Conservation (phyloP, 768 basidiomycete genomes). For the Tephrocybe sp. region DNA sequence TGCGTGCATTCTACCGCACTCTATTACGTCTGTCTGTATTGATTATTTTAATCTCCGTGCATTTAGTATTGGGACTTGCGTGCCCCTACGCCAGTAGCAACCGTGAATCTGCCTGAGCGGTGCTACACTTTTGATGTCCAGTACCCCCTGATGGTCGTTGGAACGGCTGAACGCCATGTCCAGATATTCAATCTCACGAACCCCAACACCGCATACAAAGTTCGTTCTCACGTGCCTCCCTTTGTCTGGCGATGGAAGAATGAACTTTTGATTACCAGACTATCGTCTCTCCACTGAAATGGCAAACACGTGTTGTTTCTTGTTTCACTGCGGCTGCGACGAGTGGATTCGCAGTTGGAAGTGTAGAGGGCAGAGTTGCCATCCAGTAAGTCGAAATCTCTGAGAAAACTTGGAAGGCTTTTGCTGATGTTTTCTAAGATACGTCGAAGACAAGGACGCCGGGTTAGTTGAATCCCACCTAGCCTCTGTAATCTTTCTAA, state of each 20-base stretch:
- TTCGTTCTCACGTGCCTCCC: slow-evolving; percentile 7
- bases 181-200: slow-evolving; percentile 86
- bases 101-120: slow-evolving; percentile 83
- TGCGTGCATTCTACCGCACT: slow-evolving; percentile 29
- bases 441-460: slow-evolving; percentile 82
- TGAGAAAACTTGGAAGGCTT: neutral
- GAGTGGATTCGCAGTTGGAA: slow-evolving; percentile 82
- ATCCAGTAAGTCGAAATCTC: slow-evolving; percentile 71
- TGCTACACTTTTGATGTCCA: slow-evolving; percentile 87
- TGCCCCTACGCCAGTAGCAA: slow-evolving; percentile 70
- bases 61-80: slow-evolving; percentile 91
- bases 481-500: neutral
- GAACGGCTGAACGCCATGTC: slow-evolving; percentile 90
- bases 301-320: slow-evolving; percentile 87
- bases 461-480: slow-evolving; percentile 38
- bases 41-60: neutral
- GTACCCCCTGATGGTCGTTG: slow-evolving; percentile 86
- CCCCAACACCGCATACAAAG: slow-evolving; percentile 76
- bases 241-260: neutral
- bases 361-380: slow-evolving; percentile 89
- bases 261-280: slow-evolving; percentile 44
- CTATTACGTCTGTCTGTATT: neutral
- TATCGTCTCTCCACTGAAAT: slow-evolving; percentile 85
- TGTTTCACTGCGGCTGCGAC: slow-evolving; percentile 70
- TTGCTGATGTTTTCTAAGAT: slow-evolving; percentile 42